Conservation (phyloP, 768 basidiomycete species). For the Terana coerulea region DNA sequence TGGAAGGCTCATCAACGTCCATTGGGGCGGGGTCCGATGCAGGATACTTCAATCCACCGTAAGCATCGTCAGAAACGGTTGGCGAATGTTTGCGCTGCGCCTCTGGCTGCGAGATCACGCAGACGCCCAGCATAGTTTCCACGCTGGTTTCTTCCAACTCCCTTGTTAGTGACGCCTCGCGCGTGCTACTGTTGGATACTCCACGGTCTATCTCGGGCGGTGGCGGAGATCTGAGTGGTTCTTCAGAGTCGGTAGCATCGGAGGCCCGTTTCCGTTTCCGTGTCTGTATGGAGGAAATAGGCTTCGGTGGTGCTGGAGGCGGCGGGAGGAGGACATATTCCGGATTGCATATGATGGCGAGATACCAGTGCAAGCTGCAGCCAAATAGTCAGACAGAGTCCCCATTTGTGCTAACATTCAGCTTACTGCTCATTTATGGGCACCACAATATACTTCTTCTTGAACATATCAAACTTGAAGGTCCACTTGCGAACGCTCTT, state of each 20-base stretch:
- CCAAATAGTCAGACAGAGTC: neutral
- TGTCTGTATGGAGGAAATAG: conserved; percentile 13
- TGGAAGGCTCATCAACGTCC: conserved; percentile 15
- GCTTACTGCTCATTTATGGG: conserved; percentile 95
- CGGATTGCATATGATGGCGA: conserved; percentile 89
- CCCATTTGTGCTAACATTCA: neutral
- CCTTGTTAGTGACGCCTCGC: conserved; percentile 1
- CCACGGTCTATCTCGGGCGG: too few species aligned
- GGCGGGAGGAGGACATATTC: conserved; percentile 51
- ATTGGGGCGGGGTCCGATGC: conserved; percentile 13
- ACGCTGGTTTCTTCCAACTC: conserved; percentile 13
- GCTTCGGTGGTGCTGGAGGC: conserved; percentile 18
- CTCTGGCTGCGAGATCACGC: neutral
- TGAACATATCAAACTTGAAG: conserved; percentile 79
- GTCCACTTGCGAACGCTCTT: conserved; percentile 93
- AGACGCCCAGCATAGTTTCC: conserved; percentile 2
- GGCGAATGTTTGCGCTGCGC: neutral
- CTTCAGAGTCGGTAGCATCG: conserved; percentile 4
- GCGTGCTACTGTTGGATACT: too few species aligned
- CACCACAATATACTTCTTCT: conserved; percentile 89
- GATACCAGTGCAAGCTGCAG: conserved; percentile 90
- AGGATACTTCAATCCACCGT: conserved; percentile 15
- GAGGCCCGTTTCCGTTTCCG: conserved; percentile 27
- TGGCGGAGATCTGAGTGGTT: neutral
- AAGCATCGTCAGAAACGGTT: neutral